Percentiles rank a stretch among this genome's conserved stretches.
Evolutionary conservation across 1,284 basidiomycete genomes (phyloP).

Genomic region (Bondarzewia mesenterica): DNA sequence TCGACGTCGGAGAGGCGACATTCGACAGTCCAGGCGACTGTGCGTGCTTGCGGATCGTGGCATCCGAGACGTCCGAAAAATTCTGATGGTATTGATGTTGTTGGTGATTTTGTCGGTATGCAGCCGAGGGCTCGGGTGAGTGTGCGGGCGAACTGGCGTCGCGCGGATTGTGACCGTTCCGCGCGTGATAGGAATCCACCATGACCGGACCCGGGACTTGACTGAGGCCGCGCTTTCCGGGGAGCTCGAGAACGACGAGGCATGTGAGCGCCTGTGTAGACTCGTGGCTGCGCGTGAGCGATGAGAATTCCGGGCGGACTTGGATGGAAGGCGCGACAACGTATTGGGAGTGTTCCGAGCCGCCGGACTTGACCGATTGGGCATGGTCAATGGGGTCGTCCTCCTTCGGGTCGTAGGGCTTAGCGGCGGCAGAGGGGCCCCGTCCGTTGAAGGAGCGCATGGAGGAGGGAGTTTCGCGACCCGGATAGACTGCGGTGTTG

Average conservation of each 20-base stretch:
- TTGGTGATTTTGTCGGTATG: constrained; percentile 3
- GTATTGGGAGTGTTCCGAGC: constrained; percentile 47
- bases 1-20: constrained; percentile 3
- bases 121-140: constrained; percentile 4
- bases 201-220: constrained; percentile 52
- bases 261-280: constrained; percentile 78
- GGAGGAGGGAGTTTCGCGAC: constrained; percentile 49
- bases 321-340: constrained; percentile 85
- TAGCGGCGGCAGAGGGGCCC: constrained; percentile 18
- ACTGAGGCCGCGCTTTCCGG: constrained; percentile 52
- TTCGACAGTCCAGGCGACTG: constrained; percentile 12
- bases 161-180: neutral
- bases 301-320: constrained; percentile 82
- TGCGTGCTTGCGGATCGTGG: constrained; percentile 14
- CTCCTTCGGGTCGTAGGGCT: constrained; percentile 54
- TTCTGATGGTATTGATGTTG: neutral
- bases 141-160: neutral
- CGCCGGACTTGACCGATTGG: constrained; percentile 40
- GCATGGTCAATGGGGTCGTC: constrained; percentile 74
- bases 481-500: constrained; percentile 51
- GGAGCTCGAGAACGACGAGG: constrained; percentile 85
- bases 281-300: constrained; percentile 68
- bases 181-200: constrained; percentile 31
- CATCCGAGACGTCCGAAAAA: constrained; percentile 8
- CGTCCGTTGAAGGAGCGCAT: constrained; percentile 23